phyloP scores from a whole-genome alignment of 331 rosid genomes.

The Acacia pycnantha region DNA sequence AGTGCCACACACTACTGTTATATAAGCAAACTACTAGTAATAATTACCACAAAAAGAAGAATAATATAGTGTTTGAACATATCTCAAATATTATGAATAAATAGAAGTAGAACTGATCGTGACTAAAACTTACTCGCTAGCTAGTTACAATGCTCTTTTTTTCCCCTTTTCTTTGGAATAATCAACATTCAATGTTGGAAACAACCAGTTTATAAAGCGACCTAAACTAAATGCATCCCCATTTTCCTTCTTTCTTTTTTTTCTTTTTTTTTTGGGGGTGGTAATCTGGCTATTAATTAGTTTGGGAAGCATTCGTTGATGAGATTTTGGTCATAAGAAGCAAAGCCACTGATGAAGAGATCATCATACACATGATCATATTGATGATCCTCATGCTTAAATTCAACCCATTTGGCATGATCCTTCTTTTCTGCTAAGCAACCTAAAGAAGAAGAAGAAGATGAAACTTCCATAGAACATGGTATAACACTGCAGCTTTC shows the following conservation, averaged over 20 bases:
- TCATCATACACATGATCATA: conserved; percentile 31
- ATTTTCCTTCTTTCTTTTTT: neutral
- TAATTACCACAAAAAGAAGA: neutral
- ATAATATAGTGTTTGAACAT: neutral
- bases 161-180: neutral
- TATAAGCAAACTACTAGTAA: neutral
- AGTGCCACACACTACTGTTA: neutral
- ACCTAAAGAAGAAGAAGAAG: conserved; percentile 22
- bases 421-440: conserved; percentile 31
- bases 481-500: conserved; percentile 19
- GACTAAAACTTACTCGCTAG: neutral
- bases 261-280: neutral
- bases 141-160: neutral
- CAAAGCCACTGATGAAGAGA: conserved; percentile 23
- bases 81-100: neutral
- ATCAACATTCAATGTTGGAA: neutral
- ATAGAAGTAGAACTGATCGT: neutral
- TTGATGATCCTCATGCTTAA: conserved; percentile 17
- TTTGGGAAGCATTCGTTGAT: conserved; percentile 17
- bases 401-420: conserved; percentile 29
- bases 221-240: neutral
- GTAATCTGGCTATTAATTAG: neutral
- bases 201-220: neutral
- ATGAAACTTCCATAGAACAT: conserved; percentile 26
- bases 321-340: conserved; percentile 12